Conservation (phyloP, 2,329 filamentous ascomycete genomes). For the Cordyceps tenuipes region DNA sequence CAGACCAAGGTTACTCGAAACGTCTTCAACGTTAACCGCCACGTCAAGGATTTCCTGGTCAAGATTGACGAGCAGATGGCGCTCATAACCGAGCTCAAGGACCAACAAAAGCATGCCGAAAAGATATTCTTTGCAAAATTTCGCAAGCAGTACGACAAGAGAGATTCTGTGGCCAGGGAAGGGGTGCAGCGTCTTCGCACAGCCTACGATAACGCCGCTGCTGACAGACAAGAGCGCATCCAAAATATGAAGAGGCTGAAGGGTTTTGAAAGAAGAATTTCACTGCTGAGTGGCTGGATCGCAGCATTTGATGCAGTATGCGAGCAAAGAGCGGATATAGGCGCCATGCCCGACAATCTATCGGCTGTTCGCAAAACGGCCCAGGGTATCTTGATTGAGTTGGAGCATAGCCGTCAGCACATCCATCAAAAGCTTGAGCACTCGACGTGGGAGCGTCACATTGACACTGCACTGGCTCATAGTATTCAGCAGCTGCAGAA, state of each 20-base stretch:
- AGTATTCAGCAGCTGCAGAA: conserved; percentile 70
- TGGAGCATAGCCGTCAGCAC: conserved; percentile 85
- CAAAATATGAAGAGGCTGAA: conserved; percentile 74
- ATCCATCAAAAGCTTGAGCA: conserved; percentile 77
- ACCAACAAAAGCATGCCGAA: conserved; percentile 85
- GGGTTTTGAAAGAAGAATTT: conserved; percentile 76
- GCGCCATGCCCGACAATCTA: conserved; percentile 59
- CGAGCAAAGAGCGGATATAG: conserved; percentile 55
- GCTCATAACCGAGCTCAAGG: conserved; percentile 92
- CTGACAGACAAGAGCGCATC: conserved; percentile 71
- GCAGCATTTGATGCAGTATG: conserved; percentile 81
- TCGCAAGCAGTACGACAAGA: conserved; percentile 81
- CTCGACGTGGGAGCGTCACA: conserved; percentile 74
- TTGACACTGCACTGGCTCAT: conserved; percentile 83
- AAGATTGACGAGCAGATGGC: conserved; percentile 98
- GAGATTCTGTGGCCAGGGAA: conserved; percentile 65
- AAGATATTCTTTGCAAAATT: conserved; percentile 77
- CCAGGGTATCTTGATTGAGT: conserved; percentile 76
- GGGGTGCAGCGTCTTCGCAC: conserved; percentile 70
- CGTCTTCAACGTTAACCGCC: conserved; percentile 96
- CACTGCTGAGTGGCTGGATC: conserved; percentile 84
- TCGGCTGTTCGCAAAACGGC: conserved; percentile 77
- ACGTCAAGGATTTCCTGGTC: conserved; percentile 98
- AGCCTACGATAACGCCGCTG: conserved; percentile 72
- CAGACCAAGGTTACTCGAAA: conserved; percentile 99